phyloP scores from a whole-genome alignment of 371 early-diverging fungal genomes.

The Actinomortierella ambigua region DNA sequence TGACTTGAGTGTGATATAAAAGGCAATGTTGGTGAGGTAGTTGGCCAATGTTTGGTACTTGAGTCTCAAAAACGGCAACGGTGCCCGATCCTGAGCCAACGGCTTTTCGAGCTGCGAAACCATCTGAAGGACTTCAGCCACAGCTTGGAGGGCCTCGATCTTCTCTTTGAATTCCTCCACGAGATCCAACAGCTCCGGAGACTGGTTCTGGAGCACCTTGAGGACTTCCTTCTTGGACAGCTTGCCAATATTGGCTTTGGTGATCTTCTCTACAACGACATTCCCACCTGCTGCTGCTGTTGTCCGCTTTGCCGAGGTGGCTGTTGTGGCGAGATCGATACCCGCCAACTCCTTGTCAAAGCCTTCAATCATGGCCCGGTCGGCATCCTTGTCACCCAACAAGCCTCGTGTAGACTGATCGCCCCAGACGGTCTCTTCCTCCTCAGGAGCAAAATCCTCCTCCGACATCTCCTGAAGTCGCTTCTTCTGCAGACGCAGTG shows the following conservation, averaged over 20 bases:
- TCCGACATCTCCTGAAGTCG: conserved; percentile 80
- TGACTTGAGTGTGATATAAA: conserved; percentile 83
- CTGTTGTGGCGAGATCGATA: conserved; percentile 31
- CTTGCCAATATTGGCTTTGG: conserved; percentile 54
- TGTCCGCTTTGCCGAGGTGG: conserved; percentile 21
- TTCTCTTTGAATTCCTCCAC: conserved; percentile 76
- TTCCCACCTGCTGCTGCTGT: no score
- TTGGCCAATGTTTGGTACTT: conserved; percentile 67
- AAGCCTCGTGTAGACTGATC: conserved; percentile 26
- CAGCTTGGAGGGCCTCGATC: conserved; percentile 47
- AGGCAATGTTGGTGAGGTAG: conserved; percentile 89
- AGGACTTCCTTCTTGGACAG: conserved; percentile 71
- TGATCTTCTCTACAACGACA: conserved; percentile 46
- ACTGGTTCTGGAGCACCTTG: conserved; percentile 74
- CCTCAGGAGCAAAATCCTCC: conserved; percentile 81
- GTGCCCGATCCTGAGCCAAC: conserved; percentile 48
- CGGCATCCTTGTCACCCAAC: conserved; percentile 48
- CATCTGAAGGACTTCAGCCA: conserved; percentile 37
- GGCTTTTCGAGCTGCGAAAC: conserved; percentile 44
- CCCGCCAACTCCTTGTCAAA: conserved; percentile 64
- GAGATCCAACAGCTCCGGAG: conserved; percentile 85
- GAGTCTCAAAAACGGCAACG: conserved; percentile 50
- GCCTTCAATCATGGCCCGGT: conserved; percentile 53
- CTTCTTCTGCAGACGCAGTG: conserved; percentile 84
- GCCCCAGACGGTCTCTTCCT: conserved; percentile 45